Evolutionary conservation across 1,284 basidiomycete genomes (phyloP).

Genomic region (Wallemia hederae): DNA sequence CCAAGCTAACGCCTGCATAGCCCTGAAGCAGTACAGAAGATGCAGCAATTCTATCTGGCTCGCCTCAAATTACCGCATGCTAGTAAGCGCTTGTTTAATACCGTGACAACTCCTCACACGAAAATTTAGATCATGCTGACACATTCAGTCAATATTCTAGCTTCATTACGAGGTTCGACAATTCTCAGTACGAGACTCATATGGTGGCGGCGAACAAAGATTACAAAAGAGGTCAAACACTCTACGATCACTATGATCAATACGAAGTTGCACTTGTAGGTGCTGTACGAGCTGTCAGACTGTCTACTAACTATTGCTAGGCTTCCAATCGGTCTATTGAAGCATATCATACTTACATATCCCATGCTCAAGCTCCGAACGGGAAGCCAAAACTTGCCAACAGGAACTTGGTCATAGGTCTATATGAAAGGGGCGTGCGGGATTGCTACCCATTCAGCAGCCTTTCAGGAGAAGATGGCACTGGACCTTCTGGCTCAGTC

Average conservation of each 20-base stretch:
- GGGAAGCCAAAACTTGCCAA: neutral
- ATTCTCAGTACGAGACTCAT: constrained; percentile 39
- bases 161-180: constrained; percentile 46
- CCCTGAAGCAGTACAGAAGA: neutral
- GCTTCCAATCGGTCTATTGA: constrained; percentile 7
- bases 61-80: neutral
- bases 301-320: constrained; percentile 1
- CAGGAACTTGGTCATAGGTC: neutral
- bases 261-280: constrained; percentile 30
- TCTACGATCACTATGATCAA: constrained; percentile 30
- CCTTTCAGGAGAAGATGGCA: neutral
- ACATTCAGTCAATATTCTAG: constrained; percentile 58
- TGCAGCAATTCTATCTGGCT: neutral
- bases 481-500: neutral
- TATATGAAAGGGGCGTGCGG: neutral
- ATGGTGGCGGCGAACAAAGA: constrained; percentile 45
- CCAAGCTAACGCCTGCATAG: neutral
- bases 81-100: neutral
- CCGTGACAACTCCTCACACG: neutral
- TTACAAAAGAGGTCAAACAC: constrained; percentile 28
- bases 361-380: neutral
- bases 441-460: neutral
- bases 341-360: constrained; percentile 11
- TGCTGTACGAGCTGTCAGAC: neutral
- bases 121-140: constrained; percentile 25